These are phyloP conservation scores for Myriosclerotinia curreyana DNA, from an alignment of 2,329 filamentous ascomycete genomes.

Conservation along the genomic window DNA sequence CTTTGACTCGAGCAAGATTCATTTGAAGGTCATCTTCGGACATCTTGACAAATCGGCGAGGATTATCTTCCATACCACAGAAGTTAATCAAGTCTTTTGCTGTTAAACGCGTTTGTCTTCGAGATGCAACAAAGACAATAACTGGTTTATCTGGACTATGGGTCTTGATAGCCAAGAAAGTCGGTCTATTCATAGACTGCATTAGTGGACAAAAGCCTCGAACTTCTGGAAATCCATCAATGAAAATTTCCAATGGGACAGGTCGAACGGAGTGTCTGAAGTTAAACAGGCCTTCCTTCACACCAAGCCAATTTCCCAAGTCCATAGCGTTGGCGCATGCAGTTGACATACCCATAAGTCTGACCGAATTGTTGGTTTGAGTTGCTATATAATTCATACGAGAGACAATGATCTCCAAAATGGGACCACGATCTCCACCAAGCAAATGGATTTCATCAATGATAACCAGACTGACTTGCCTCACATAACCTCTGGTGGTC, in stretches of 20 bases:
- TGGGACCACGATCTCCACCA: slow-evolving; percentile 94
- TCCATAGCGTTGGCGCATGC: slow-evolving; percentile 95
- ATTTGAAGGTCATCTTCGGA: slow-evolving; percentile 88
- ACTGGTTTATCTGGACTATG: slow-evolving; percentile 96
- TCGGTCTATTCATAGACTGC: slow-evolving; percentile 98
- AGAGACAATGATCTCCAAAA: slow-evolving; percentile 93
- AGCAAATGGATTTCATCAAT: slow-evolving; percentile 98
- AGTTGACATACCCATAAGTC: slow-evolving; percentile 97
- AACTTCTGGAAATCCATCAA: slow-evolving; percentile 94
- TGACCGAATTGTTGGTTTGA: slow-evolving; percentile 83
- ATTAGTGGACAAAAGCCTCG: slow-evolving; percentile 95
- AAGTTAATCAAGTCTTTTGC: slow-evolving; percentile 96
- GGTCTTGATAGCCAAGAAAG: slow-evolving; percentile 92
- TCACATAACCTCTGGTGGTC: slow-evolving; percentile 95
- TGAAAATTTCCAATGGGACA: slow-evolving; percentile 92
- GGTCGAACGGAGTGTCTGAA: slow-evolving; percentile 96
- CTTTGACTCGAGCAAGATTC: slow-evolving; percentile 86
- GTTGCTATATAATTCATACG: slow-evolving; percentile 98
- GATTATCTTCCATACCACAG: slow-evolving; percentile 98
- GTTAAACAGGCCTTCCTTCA: slow-evolving; percentile 94
- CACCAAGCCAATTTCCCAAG: slow-evolving; percentile 92
- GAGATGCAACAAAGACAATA: slow-evolving; percentile 96
- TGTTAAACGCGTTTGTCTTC: slow-evolving; percentile 89
- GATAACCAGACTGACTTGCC: slow-evolving; percentile 91
- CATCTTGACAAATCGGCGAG: slow-evolving; percentile 88